These are phyloP conservation scores for Ascochyta fabae DNA, from an alignment of 2,329 filamentous ascomycete genomes.

Conservation along the genomic window DNA sequence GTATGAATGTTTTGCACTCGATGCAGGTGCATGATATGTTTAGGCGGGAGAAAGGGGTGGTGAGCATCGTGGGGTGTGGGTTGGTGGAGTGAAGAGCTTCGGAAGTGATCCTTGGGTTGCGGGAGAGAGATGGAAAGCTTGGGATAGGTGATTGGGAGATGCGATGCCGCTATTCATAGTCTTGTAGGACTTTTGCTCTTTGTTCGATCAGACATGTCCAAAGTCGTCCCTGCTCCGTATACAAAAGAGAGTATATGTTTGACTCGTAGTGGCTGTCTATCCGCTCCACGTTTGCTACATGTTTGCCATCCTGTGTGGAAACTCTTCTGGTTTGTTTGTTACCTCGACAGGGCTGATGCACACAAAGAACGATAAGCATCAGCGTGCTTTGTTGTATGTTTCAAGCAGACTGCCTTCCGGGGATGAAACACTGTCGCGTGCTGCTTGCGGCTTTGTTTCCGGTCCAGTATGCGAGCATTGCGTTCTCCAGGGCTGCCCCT, in stretches of 20 bases:
- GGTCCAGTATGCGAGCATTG: not conserved
- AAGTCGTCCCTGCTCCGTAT: not conserved
- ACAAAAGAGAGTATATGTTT: not conserved
- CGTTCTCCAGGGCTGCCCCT: slow-evolving; percentile 1
- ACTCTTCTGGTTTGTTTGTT: not conserved
- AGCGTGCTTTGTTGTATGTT: slow-evolving; percentile 5
- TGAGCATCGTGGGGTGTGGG: slow-evolving; percentile 1
- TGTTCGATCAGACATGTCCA: not conserved
- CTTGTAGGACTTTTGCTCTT: not conserved
- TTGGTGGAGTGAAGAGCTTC: too few species aligned
- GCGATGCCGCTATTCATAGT: not conserved
- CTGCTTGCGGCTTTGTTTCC: not conserved
- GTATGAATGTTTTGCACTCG: slow-evolving; percentile 22
- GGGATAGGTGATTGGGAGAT: not conserved
- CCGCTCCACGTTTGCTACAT: not conserved
- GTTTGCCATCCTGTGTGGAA: not conserved
- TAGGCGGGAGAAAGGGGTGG: not conserved
- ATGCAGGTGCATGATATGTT: slow-evolving; percentile 24
- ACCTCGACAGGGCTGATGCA: not conserved
- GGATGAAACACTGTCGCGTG: not conserved
- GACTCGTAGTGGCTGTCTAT: not conserved
- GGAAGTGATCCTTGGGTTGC: too few species aligned
- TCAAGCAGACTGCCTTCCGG: not conserved
- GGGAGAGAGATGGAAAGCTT: too few species aligned
- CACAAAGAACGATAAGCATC: not conserved